Percentiles rank a stretch among this genome's conserved stretches.
Evolutionary conservation across 2,329 filamentous ascomycete species (phyloP).

Genomic region (Knufia petricola): DNA sequence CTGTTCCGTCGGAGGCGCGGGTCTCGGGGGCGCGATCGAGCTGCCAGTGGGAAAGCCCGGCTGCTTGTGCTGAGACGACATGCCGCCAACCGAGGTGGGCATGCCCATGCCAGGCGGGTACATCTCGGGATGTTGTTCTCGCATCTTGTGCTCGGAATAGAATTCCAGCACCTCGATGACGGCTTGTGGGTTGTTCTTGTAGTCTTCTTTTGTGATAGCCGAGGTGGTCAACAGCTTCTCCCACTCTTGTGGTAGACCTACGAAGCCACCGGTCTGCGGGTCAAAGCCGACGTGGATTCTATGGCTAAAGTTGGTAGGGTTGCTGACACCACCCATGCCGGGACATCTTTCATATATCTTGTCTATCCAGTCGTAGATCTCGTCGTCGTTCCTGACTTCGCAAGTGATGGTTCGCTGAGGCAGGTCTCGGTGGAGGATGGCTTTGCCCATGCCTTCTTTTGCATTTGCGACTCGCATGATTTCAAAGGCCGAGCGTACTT

Average conservation of each 20-base stretch:
- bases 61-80: conserved; percentile 46
- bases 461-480: conserved; percentile 60
- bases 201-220: conserved; percentile 96
- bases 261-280: conserved; percentile 86
- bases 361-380: conserved; percentile 98
- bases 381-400: conserved; percentile 88
- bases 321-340: conserved; percentile 95
- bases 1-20: conserved; percentile 46
- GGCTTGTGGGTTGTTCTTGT: conserved; percentile 88
- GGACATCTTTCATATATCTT: conserved; percentile 94
- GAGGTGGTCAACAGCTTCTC: conserved; percentile 92
- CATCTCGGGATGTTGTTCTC: conserved; percentile 51
- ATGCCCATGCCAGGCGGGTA: conserved; percentile 50
- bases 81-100: conserved; percentile 45
- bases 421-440: conserved; percentile 67
- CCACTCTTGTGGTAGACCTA: conserved; percentile 91
- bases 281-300: conserved; percentile 97
- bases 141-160: conserved; percentile 59
- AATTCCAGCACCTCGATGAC: conserved; percentile 59
- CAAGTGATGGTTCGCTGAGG: conserved; percentile 77
- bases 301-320: conserved; percentile 96
- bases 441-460: conserved; percentile 54
- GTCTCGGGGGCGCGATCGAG: conserved; percentile 60
- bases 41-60: conserved; percentile 46
- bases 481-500: conserved; percentile 85